Evolutionary conservation across 257 asterid genomes (phyloP).

Genomic region (Solanum sitiens): DNA sequence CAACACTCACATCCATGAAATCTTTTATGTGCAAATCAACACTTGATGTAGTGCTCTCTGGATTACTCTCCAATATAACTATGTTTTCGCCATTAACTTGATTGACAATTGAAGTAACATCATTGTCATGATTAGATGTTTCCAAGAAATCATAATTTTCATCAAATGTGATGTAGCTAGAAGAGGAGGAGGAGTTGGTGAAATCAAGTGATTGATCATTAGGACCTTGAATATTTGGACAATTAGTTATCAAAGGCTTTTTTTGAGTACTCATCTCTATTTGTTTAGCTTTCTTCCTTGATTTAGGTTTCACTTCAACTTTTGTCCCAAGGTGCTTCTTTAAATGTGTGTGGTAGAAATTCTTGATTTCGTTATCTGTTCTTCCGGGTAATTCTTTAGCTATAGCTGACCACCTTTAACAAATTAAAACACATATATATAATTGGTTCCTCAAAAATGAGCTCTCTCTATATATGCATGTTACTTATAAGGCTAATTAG

Average conservation of each 20-base stretch:
- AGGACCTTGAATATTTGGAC: too few relatives aligned
- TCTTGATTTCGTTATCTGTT: constrained; percentile 6
- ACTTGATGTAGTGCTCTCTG: background rate
- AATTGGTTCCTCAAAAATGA: background rate
- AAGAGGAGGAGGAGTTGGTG: too few relatives aligned
- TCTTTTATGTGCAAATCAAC: background rate
- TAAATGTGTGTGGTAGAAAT: background rate
- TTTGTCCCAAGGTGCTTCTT: background rate
- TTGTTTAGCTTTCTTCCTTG: background rate
- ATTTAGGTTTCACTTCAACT: background rate
- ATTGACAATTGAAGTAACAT: too few relatives aligned
- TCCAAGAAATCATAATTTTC: too few relatives aligned
- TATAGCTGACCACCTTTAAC: constrained; percentile 2
- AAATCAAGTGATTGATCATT: too few relatives aligned
- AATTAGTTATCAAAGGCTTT: too few relatives aligned
- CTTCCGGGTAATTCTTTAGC: background rate
- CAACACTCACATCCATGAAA: background rate
- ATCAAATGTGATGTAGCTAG: background rate
- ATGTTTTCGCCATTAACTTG: background rate
- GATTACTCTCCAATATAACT: background rate
- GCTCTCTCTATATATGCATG: too few relatives aligned
- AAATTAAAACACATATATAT: background rate
- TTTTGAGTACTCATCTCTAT: background rate
- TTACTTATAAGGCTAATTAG: background rate
- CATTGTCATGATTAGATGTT: too few relatives aligned